Percentiles rank a stretch among this genome's conserved stretches.
Conservation (phyloP, 2,329 filamentous ascomycete species). For the Botrytis elliptica region DNA sequence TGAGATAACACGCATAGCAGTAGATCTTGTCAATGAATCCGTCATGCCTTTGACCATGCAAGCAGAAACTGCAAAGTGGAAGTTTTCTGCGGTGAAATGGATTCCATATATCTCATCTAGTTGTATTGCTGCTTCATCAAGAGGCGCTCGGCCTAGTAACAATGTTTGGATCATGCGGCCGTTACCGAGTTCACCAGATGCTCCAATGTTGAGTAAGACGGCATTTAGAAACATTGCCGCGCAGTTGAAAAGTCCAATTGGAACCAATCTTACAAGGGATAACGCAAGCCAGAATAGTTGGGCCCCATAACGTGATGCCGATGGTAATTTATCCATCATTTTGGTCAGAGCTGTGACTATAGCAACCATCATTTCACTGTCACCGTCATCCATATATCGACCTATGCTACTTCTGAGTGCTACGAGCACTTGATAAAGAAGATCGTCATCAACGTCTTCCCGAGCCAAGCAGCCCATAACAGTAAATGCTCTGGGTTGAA, state of each 20-base stretch:
- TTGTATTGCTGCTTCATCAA: conserved; percentile 61
- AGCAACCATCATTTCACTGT: conserved; percentile 66
- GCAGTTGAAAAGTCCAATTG: conserved; percentile 62
- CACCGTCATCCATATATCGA: conserved; percentile 63
- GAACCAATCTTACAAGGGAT: conserved; percentile 63
- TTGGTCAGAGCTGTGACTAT: conserved; percentile 67
- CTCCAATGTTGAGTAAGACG: conserved; percentile 62
- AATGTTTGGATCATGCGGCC: conserved; percentile 59
- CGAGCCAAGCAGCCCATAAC: conserved; percentile 70
- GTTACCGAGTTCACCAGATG: conserved; percentile 57
- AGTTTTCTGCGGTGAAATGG: conserved; percentile 62
- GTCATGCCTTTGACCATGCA: conserved; percentile 63
- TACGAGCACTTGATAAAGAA: conserved; percentile 69
- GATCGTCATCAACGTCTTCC: conserved; percentile 70
- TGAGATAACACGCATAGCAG: conserved; percentile 59
- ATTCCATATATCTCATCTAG: conserved; percentile 66
- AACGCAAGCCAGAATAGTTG: conserved; percentile 71
- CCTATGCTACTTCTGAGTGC: conserved; percentile 63
- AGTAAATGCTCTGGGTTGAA: conserved; percentile 66
- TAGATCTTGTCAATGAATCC: conserved; percentile 58
- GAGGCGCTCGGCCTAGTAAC: conserved; percentile 57
- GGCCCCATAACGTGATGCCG: conserved; percentile 64
- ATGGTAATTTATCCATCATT: conserved; percentile 68
- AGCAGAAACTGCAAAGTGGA: conserved; percentile 66
- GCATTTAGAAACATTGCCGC: conserved; percentile 64